Base-by-base conservation (phyloP, 2,329 filamentous ascomycete species). In the Aspergillus pseudonomiae region DNA sequence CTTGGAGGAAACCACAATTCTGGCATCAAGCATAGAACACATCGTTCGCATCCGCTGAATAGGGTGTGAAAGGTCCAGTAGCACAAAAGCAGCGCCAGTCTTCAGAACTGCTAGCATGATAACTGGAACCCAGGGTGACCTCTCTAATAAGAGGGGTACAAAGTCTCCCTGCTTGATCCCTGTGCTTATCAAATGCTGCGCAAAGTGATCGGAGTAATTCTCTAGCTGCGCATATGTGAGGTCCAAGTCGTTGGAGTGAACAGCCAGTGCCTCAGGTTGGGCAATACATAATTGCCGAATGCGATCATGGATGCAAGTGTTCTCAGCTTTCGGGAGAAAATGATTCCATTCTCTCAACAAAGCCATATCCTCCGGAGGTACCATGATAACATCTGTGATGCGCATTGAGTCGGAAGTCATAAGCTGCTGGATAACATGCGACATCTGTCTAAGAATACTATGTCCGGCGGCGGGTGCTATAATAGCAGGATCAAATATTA, bases 151-250 rank as follows among this genome's bases (percentile, higher is more conserved):
- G 1, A 73, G 7, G 1, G 69, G 72, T 12, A 74, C 62, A n/a
- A 70, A 57, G n/a, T 57, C 65, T 12, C 67, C 65, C 9, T 74
- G 54, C n/a, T 71, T 64, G 45, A 79, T 67, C 57, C 76, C 74
- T 43, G 72, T 68, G 1, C 68, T 68, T 1, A 65, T 67, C 11
- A 79, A 65, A 14, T 70, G 67, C 30, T 71, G 67, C 14, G 75
- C 71, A 39, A 70, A 66, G 60, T 14, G 68, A 65, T 59, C 75
- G 63, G 64, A 77, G 65, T 78, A 71, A 14, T 67, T 68, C 19
- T 73, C 67, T 11, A 75, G 64, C 54, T 74, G 66, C 2, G 32
- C 41, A 57, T 74, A 75, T 1, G 68, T 72, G 21, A 73, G 63
- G 5, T 61, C 36, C 16, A 67, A 68, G 61, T 75, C 71, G 73